These are phyloP conservation scores for Colletotrichum spinosum DNA, from an alignment of 2,329 filamentous ascomycete genomes.

Conservation along the genomic window DNA sequence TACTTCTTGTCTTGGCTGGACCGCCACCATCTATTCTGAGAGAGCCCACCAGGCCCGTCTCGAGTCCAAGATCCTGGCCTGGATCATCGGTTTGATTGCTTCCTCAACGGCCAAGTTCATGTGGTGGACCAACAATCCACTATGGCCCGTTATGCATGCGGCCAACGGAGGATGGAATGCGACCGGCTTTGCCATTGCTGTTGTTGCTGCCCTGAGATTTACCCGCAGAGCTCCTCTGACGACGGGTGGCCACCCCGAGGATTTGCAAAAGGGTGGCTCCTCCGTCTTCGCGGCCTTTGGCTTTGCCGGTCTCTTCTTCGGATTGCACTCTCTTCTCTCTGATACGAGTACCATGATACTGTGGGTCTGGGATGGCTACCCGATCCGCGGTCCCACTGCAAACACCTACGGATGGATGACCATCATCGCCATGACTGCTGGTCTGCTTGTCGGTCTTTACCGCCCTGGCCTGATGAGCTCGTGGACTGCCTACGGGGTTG, in stretches of 20 bases:
- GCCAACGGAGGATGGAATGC: slow-evolving; percentile 95
- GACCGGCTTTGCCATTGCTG: slow-evolving; percentile 78
- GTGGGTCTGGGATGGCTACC: slow-evolving; percentile 98
- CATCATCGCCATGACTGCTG: slow-evolving; percentile 86
- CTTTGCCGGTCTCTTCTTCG: slow-evolving; percentile 87
- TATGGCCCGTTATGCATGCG: slow-evolving; percentile 94
- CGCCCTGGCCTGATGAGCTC: slow-evolving; percentile 77
- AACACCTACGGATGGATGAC: slow-evolving; percentile 92
- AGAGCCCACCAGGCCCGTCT: slow-evolving; percentile 79
- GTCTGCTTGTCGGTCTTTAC: slow-evolving; percentile 81
- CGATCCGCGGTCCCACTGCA: slow-evolving; percentile 86
- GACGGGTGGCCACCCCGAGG: slow-evolving; percentile 47
- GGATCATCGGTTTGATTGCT: slow-evolving; percentile 82
- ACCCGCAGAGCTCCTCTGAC: slow-evolving; percentile 72
- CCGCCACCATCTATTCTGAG: slow-evolving; percentile 83
- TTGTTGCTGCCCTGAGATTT: slow-evolving; percentile 81
- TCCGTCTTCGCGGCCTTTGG: slow-evolving; percentile 79
- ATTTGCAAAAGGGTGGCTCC: slow-evolving; percentile 68
- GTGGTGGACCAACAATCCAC: slow-evolving; percentile 93
- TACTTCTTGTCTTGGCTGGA: slow-evolving; percentile 86
- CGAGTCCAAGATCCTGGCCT: slow-evolving; percentile 85
- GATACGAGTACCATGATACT: slow-evolving; percentile 99
- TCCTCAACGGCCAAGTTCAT: slow-evolving; percentile 94
- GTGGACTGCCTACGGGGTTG: slow-evolving; percentile 83
- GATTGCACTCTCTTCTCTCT: slow-evolving; percentile 89